Base-by-base conservation (phyloP, 2,329 filamentous ascomycete species). In the Ophiostoma ips region DNA sequence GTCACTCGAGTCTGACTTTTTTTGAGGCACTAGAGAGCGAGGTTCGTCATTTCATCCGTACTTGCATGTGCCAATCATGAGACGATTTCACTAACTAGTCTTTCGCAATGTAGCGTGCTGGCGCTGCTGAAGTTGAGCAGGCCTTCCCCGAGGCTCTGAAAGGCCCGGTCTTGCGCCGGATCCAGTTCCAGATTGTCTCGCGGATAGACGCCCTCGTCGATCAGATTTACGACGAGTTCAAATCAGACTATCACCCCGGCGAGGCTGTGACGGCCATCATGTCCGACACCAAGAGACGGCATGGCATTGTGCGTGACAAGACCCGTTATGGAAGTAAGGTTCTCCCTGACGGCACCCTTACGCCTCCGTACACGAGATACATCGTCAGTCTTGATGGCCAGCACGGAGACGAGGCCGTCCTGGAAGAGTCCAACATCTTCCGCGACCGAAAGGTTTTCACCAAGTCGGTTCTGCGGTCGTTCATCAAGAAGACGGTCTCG, bases 401-500 rank as follows among this genome's bases (percentile, higher is more conserved):
- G 35, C 75, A 75, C 1, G 77, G 77, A 13, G 76, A 86, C 56
- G 87, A 94, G 64, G 83, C 81, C 11, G 71, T 87, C n/a, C 74
- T 92, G 16, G 84, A 89, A 57, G 83, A 87, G 64, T 72, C 84
- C 46, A 83, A 94, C 61, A 82, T 96, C 51, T 83, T 78, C 55
- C 83, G 92, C 55, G 89, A 95, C 62, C 81, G 88, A 48, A 94
- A 90, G 59, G 77, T 87, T 44, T 98, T 96, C 62, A 95, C 90
- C 28, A 96, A 98, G 66, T 82, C 89, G 46, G 89, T 95, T 64
- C 72, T 98, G 37, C 81, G 90, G 33, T 87, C 88, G 6, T 98
- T 95, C 57, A 86, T 98, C 56, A 95, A 95, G 63, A 89, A 94
- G 65, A 92, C 88, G 0, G 84, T 95, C n/a, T 84, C 82, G 2